A percentile compares a stretch with the other conserved stretches of the same genome.
Conservation (phyloP, 768 basidiomycete genomes). For the Russula abietina region DNA sequence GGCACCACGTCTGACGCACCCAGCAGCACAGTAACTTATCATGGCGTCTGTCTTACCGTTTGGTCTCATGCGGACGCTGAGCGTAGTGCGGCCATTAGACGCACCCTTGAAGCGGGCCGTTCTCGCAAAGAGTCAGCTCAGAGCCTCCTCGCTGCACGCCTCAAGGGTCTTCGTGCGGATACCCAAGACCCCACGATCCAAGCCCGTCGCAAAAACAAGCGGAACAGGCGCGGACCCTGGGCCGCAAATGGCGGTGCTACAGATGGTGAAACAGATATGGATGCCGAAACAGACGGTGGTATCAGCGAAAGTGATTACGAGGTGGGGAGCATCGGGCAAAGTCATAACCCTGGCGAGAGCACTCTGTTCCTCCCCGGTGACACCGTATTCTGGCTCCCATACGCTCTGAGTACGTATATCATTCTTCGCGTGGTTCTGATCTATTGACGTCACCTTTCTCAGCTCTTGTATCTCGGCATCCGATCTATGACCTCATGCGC, state of each 20-base stretch:
- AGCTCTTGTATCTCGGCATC: slow-evolving; percentile 87
- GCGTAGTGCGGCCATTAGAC: slow-evolving; percentile 75
- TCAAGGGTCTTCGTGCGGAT: slow-evolving; percentile 55
- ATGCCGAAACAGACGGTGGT: slow-evolving; percentile 60
- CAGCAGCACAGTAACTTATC: slow-evolving; percentile 60
- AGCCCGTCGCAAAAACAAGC: slow-evolving; percentile 50
- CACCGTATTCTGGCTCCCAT: slow-evolving; percentile 93
- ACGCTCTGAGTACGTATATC: slow-evolving; percentile 69
- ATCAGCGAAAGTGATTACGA: slow-evolving; percentile 87
- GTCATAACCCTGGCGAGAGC: slow-evolving; percentile 81
- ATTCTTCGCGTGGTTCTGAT: slow-evolving; percentile 13
- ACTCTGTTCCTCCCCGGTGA: slow-evolving; percentile 84
- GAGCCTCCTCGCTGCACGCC: slow-evolving; percentile 58
- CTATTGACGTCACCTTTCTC: slow-evolving; percentile 3
- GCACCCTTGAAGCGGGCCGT: slow-evolving; percentile 72
- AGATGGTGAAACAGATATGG: slow-evolving; percentile 67
- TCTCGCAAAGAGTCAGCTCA: slow-evolving; percentile 77
- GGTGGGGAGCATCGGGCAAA: slow-evolving; percentile 63
- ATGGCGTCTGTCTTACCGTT: slow-evolving; percentile 89
- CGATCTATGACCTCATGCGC: slow-evolving; percentile 91
- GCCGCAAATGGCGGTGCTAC: slow-evolving; percentile 48
- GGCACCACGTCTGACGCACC: slow-evolving; percentile 16
- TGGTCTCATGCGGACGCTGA: slow-evolving; percentile 95
- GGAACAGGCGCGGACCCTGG: slow-evolving; percentile 65
- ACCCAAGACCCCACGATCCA: slow-evolving; percentile 53